phyloP scores from a whole-genome alignment of 768 basidiomycete species.

The Pisolithus sp. region DNA sequence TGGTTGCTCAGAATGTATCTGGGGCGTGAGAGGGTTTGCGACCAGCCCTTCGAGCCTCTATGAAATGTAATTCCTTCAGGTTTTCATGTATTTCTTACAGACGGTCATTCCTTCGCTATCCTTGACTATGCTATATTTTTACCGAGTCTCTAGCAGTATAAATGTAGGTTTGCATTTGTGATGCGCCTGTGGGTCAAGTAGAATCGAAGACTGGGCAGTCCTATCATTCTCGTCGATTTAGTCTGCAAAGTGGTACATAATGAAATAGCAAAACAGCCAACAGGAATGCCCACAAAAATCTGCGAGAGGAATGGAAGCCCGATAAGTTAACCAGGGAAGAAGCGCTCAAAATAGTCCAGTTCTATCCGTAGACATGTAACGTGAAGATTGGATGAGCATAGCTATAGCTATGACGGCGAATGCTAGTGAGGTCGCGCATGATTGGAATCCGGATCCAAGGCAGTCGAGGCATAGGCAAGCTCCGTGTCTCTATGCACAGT shows the following conservation, averaged over 20 bases:
- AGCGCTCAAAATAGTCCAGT: no score
- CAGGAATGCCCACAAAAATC: no score
- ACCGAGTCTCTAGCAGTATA: not conserved
- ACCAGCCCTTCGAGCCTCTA: not conserved
- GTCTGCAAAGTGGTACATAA: no score
- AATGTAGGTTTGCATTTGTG: not conserved
- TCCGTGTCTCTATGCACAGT: constrained; percentile 5
- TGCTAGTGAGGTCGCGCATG: constrained; percentile 4
- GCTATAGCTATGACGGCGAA: constrained; percentile 6
- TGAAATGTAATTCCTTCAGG: not conserved
- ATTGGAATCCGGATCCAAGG: constrained; percentile 1
- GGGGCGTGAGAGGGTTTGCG: not conserved
- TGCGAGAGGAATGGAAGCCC: no score
- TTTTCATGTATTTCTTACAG: constrained; percentile 18
- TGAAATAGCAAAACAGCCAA: no score
- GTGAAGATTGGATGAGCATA: not conserved
- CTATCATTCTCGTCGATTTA: no score
- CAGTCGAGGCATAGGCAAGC: constrained; percentile 10
- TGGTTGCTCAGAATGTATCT: not conserved
- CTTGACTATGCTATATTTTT: constrained; percentile 4
- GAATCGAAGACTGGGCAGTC: not conserved
- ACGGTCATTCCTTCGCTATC: constrained; percentile 13
- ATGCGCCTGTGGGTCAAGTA: not conserved
- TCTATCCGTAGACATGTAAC: no score
- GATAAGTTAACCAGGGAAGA: no score